Percentiles rank a stretch among this genome's conserved stretches.
Evolutionary conservation across 257 asterid genomes (phyloP).

Genomic region (Solanum piurae): DNA sequence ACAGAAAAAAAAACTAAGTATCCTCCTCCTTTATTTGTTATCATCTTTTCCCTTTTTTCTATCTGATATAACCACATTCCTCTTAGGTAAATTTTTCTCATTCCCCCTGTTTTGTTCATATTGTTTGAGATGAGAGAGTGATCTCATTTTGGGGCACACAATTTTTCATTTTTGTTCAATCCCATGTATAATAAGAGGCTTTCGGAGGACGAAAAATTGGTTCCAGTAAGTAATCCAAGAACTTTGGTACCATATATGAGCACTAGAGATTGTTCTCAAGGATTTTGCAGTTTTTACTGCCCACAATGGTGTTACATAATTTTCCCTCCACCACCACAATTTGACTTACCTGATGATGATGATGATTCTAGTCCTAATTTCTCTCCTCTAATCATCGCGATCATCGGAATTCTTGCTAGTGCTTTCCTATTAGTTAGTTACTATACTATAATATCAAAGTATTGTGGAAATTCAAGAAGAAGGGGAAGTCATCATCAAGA

Average conservation of each 20-base stretch:
- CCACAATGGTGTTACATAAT: slow-evolving; percentile 48
- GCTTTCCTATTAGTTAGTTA: slow-evolving; percentile 36
- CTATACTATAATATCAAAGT: slow-evolving; percentile 34
- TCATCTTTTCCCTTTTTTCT: slow-evolving; percentile 3
- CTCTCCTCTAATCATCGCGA: slow-evolving; percentile 35
- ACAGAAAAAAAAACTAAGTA: background rate
- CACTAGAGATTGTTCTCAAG: slow-evolving; percentile 41
- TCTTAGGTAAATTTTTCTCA: background rate
- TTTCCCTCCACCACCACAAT: slow-evolving; percentile 45
- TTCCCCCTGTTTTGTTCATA: background rate
- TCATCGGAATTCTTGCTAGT: slow-evolving; percentile 35
- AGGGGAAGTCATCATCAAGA: background rate
- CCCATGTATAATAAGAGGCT: background rate
- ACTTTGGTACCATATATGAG: slow-evolving; percentile 35
- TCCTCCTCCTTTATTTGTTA: background rate
- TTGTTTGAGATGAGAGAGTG: background rate
- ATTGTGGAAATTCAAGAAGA: slow-evolving; percentile 14
- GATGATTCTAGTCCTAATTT: slow-evolving; percentile 13
- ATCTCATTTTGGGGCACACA: background rate
- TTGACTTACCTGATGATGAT: slow-evolving; percentile 16
- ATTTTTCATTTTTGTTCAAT: background rate
- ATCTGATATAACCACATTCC: background rate
- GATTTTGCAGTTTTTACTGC: slow-evolving; percentile 41
- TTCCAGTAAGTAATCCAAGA: slow-evolving; percentile 12
- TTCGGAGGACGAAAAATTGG: background rate